phyloP scores from a whole-genome alignment of 345 rosid species.

The Odontarrhena argentea region DNA sequence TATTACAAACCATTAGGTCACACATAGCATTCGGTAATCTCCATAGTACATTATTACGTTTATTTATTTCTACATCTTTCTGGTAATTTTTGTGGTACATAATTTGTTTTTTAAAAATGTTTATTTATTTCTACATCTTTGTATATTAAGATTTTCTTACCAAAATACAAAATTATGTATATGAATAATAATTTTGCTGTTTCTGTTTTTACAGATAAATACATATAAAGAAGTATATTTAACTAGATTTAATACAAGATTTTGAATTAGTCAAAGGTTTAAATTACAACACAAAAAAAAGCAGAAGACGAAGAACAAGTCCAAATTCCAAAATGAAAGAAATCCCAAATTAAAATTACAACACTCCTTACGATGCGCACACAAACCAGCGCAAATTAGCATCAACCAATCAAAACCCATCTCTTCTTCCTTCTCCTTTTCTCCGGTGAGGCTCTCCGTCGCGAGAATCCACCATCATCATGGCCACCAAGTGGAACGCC shows the following conservation, averaged over 20 bases:
- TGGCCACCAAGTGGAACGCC: slow-evolving; percentile 45
- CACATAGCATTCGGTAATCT: too few species aligned
- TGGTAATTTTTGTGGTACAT: too few species aligned
- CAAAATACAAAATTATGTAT: too few species aligned
- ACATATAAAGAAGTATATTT: too few species aligned
- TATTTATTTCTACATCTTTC: too few species aligned
- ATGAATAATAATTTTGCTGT: too few species aligned
- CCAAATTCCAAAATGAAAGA: slow-evolving; percentile 13
- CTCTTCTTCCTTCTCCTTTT: slow-evolving; percentile 17
- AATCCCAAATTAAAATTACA: slow-evolving; percentile 39
- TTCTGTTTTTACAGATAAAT: too few species aligned
- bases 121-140: background rate
- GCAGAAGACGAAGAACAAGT: background rate
- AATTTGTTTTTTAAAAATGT: too few species aligned
- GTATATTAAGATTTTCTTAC: background rate
- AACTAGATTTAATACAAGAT: background rate
- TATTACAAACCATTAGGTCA: too few species aligned
- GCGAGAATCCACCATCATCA: slow-evolving; percentile 9
- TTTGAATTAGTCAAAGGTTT: slow-evolving; percentile 38
- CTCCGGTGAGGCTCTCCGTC: slow-evolving; percentile 32
- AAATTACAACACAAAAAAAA: background rate
- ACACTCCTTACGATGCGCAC: slow-evolving; percentile 39
- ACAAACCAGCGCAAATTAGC: slow-evolving; percentile 51
- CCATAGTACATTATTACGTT: too few species aligned
- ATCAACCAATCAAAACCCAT: slow-evolving; percentile 18